A percentile compares a stretch with the other conserved stretches of the same genome.
Conservation (phyloP, 805 yeast genomes). For the Kodamaea kakaduensis region DNA sequence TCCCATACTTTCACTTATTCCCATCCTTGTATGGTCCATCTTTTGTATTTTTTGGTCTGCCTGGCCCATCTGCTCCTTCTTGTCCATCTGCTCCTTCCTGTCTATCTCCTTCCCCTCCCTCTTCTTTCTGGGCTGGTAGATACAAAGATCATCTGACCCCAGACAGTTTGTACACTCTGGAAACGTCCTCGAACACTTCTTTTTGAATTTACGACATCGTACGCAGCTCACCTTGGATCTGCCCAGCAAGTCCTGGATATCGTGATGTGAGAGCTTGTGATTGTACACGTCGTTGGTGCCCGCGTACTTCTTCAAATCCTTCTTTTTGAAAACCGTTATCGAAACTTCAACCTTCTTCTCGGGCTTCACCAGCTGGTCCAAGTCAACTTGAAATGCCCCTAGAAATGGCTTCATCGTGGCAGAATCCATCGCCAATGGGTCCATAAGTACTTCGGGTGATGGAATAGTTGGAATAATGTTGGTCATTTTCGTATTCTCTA, state of each 20-base stretch:
- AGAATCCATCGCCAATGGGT: no score
- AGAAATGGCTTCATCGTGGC: no score
- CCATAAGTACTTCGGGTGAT: no score
- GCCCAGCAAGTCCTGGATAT: conserved; percentile 16
- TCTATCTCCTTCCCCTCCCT: conserved; percentile 9
- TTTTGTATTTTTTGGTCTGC: neutral
- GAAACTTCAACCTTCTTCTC: conserved; percentile 8
- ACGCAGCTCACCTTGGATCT: conserved; percentile 26
- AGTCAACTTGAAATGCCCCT: conserved; percentile 19
- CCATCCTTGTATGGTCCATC: neutral
- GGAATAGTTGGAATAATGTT: no score
- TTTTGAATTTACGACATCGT: conserved; percentile 30
- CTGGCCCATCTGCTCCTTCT: neutral
- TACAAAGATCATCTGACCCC: conserved; percentile 28
- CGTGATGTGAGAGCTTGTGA: conserved; percentile 16
- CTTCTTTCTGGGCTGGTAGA: conserved; percentile 19
- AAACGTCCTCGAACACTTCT: conserved; percentile 27
- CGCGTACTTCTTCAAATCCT: conserved; percentile 17
- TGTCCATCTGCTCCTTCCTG: neutral
- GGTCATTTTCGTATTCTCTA: no score
- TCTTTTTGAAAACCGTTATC: conserved; percentile 28
- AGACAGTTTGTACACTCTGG: conserved; percentile 31
- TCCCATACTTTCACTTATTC: no score
- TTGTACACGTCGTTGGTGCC: conserved; percentile 20
- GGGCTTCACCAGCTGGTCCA: conserved; percentile 1